Conservation (phyloP, 345 rosid species). For the Linum tenue region DNA sequence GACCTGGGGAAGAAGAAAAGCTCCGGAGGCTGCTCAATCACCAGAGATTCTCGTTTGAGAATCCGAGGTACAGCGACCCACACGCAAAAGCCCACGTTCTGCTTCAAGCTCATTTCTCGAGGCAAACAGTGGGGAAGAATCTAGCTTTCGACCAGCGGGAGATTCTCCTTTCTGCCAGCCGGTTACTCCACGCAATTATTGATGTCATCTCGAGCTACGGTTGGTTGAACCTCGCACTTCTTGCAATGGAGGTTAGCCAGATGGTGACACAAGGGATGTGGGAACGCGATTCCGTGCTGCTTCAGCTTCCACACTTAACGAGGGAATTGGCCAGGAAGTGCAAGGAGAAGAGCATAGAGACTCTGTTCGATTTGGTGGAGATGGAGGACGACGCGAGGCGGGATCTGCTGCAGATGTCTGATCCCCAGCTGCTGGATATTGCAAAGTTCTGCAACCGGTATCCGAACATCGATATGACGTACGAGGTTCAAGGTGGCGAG, state of each 20-base stretch:
- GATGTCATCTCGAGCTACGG: conserved; percentile 88
- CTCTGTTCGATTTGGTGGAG: conserved; percentile 75
- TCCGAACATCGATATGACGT: conserved; percentile 70
- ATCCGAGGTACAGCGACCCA: conserved; percentile 62
- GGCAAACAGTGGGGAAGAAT: conserved; percentile 67
- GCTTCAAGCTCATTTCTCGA: conserved; percentile 89
- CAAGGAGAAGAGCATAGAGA: conserved; percentile 70
- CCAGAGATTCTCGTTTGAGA: conserved; percentile 86
- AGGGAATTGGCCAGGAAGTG: conserved; percentile 73
- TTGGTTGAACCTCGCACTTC: conserved; percentile 84
- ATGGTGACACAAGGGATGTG: conserved; percentile 97
- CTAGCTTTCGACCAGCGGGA: conserved; percentile 72
- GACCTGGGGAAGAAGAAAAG: conserved; percentile 85
- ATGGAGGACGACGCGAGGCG: conserved; percentile 82
- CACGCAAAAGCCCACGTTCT: conserved; percentile 84
- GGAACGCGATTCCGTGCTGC: conserved; percentile 90
- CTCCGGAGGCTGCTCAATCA: conserved; percentile 70
- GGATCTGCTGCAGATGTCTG: conserved; percentile 65
- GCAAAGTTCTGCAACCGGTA: conserved; percentile 79
- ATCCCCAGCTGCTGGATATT: conserved; percentile 59
- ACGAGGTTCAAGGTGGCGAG: conserved; percentile 52
- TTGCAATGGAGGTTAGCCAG: conserved; percentile 89
- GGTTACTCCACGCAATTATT: conserved; percentile 83
- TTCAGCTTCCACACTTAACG: conserved; percentile 83
- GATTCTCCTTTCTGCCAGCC: conserved; percentile 60